Percentiles rank a stretch among this genome's conserved stretches.
phyloP scores from a whole-genome alignment of 2,329 filamentous ascomycete species.

The Seiridium unicorne region DNA sequence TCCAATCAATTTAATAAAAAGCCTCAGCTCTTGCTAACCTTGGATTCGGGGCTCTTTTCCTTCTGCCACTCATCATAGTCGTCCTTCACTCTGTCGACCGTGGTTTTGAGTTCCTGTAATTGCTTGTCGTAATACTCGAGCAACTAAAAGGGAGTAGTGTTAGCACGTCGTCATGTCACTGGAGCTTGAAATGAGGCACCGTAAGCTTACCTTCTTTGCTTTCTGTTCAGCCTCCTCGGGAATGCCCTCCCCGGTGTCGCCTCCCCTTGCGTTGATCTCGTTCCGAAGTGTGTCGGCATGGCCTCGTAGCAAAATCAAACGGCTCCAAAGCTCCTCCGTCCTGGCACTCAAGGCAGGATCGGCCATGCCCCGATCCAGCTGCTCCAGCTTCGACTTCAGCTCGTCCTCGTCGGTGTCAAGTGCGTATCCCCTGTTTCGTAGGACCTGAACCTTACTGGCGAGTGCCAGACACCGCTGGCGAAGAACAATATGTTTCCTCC shows the following conservation, averaged over 20 bases:
- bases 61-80: conserved; percentile 57
- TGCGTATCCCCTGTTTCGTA: conserved; percentile 79
- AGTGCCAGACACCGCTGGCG: conserved; percentile 72
- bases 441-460: conserved; percentile 76
- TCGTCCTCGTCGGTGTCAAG: conserved; percentile 78
- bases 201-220: conserved; percentile 67
- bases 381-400: conserved; percentile 68
- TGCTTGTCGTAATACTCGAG: conserved; percentile 81
- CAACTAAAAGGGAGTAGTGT: conserved; percentile 48
- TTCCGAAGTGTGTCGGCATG: conserved; percentile 70
- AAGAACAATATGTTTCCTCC: conserved; percentile 69
- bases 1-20: not conserved
- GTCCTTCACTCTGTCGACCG: conserved; percentile 61
- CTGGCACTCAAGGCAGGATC: conserved; percentile 74
- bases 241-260: conserved; percentile 54
- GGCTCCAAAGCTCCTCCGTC: conserved; percentile 83
- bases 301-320: conserved; percentile 72
- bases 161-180: conserved; percentile 8
- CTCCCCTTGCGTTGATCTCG: conserved; percentile 69
- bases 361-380: conserved; percentile 66
- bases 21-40: not conserved
- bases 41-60: conserved; percentile 36
- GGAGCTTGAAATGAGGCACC: not conserved
- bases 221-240: conserved; percentile 70
- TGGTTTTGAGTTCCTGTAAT: conserved; percentile 71